These are phyloP conservation scores for Casuarina equisetifolia DNA, from an alignment of 306 rosid genomes.

Conservation along the genomic window DNA sequence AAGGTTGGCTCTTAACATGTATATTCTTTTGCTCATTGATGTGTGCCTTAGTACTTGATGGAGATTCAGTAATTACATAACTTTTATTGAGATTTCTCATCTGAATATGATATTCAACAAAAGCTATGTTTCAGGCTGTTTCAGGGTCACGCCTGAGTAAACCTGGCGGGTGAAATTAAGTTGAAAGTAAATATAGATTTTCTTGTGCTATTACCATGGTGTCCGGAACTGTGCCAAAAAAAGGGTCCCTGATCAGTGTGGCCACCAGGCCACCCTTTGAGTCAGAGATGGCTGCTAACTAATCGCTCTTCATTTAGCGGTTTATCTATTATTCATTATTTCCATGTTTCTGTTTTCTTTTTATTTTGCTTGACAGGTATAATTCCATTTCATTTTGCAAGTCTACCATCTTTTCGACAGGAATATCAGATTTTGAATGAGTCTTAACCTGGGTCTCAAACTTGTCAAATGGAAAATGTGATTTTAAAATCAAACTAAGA, in stretches of 20 bases:
- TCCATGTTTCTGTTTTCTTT: no score
- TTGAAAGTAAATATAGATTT: not conserved
- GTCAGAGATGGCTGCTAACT: no score
- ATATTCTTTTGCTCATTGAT: not conserved
- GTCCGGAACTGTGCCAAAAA: not conserved
- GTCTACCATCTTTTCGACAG: no score
- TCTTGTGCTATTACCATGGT: not conserved
- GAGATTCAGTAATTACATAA: not conserved
- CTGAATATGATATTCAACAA: not conserved
- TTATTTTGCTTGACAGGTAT: no score
- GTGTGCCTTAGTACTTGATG: not conserved
- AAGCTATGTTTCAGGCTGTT: not conserved
- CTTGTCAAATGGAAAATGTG: no score
- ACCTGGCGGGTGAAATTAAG: not conserved
- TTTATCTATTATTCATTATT: no score
- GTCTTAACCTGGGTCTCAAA: no score
- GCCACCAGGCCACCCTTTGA: no score
- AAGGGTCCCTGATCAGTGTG: not conserved
- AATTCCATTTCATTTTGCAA: no score
- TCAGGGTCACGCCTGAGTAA: not conserved
- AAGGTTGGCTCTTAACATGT: not conserved
- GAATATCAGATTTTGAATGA: no score
- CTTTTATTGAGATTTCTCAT: not conserved
- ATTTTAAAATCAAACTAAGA: no score
- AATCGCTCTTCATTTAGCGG: no score